Evolutionary conservation across 2,329 filamentous ascomycete genomes (phyloP).

Genomic region (Trichocomaceae sp.): DNA sequence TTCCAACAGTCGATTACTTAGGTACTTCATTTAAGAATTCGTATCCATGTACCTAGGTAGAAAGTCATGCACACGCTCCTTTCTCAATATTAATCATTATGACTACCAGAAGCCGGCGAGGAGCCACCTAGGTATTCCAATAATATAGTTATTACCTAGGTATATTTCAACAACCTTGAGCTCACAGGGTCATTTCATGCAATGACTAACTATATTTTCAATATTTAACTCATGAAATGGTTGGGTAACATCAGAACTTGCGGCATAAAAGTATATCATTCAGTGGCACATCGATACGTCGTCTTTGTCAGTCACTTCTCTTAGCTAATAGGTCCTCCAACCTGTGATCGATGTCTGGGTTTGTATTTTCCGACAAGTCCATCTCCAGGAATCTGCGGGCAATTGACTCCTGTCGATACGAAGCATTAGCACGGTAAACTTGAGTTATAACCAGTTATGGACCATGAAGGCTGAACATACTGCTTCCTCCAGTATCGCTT

Average conservation of each 20-base stretch:
- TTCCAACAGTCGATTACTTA: no score
- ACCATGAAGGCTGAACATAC: conserved; percentile 32
- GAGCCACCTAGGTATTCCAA: no score
- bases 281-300: not conserved
- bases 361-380: conserved; percentile 26
- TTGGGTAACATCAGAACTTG: not conserved
- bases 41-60: no score
- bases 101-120: no score
- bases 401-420: conserved; percentile 40
- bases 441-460: not conserved
- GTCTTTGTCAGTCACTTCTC: not conserved
- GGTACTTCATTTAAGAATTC: no score
- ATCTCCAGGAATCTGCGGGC: conserved; percentile 53
- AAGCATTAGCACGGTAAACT: not conserved
- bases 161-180: no score
- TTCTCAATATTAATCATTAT: no score
- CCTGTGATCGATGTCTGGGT: not conserved
- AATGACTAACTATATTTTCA: not conserved
- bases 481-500: conserved; percentile 60
- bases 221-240: not conserved
- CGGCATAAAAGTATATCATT: not conserved
- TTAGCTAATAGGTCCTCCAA: conserved; percentile 2
- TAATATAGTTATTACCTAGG: not conserved
- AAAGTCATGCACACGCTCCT: no score
- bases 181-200: no score